Evolutionary conservation across 257 asterid genomes (phyloP).

Genomic region (Solanum dulcamara): DNA sequence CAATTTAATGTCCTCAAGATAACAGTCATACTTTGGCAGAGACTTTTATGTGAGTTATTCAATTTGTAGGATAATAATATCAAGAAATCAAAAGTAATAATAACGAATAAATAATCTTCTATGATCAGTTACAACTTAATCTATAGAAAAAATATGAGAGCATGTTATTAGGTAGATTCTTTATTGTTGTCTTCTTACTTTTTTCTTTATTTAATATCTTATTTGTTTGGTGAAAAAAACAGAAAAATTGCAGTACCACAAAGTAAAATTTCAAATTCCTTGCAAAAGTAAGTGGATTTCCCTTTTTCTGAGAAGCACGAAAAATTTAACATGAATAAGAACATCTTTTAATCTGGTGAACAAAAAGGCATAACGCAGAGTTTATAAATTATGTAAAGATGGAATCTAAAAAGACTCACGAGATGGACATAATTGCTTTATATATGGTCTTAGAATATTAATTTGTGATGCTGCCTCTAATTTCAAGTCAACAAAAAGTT

Average conservation of each 20-base stretch:
- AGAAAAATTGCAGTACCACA: not conserved
- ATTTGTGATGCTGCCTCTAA: slow-evolving; percentile 21
- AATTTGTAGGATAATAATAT: not conserved
- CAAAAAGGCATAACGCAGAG: not conserved
- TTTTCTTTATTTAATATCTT: not conserved
- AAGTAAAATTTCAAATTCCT: not conserved
- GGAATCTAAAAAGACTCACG: slow-evolving; percentile 4
- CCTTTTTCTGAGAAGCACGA: not conserved
- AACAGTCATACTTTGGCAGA: not conserved
- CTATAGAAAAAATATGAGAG: not conserved
- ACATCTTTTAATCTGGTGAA: not conserved
- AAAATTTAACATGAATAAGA: not conserved
- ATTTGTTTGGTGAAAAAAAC: not conserved
- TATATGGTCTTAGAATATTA: not conserved
- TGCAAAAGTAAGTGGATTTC: not conserved
- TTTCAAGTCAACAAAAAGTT: slow-evolving; percentile 14
- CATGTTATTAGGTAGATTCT: not conserved
- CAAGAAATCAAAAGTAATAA: not conserved
- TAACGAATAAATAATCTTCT: not conserved
- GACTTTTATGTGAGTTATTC: not conserved
- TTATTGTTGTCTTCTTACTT: not conserved
- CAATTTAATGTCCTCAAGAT: not conserved
- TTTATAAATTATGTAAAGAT: not conserved
- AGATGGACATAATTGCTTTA: slow-evolving; percentile 6
- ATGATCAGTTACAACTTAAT: not conserved